A percentile compares a stretch with the other conserved stretches of the same genome.
These are phyloP conservation scores for Neodidymelliopsis sp. DNA, from an alignment of 2,329 filamentous ascomycete species.

Conservation along the genomic window DNA sequence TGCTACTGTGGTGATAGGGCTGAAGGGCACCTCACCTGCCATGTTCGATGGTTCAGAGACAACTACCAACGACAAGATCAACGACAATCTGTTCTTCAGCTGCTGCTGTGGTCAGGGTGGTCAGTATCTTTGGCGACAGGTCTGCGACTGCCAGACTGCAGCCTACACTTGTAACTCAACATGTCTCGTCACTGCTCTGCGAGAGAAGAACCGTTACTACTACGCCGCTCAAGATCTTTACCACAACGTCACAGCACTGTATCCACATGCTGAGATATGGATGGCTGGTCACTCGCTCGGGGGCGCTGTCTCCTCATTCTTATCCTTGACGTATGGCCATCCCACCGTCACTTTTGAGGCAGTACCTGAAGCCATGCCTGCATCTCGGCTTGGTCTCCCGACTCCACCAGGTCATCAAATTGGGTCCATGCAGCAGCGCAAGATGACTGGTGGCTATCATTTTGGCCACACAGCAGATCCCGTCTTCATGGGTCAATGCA, in stretches of 20 bases:
- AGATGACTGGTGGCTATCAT: slow-evolving; percentile 80
- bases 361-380: slow-evolving; percentile 88
- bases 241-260: slow-evolving; percentile 87
- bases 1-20: slow-evolving; percentile 84
- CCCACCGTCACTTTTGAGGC: slow-evolving; percentile 94
- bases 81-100: slow-evolving; percentile 97
- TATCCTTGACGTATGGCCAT: slow-evolving; percentile 89
- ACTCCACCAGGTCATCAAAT: slow-evolving; percentile 80
- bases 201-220: slow-evolving; percentile 89
- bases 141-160: slow-evolving; percentile 88
- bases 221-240: slow-evolving; percentile 88
- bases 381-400: slow-evolving; percentile 83
- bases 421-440: slow-evolving; percentile 66
- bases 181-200: slow-evolving; percentile 78
- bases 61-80: slow-evolving; percentile 95
- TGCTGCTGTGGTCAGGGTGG: slow-evolving; percentile 97
- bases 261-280: slow-evolving; percentile 87
- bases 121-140: slow-evolving; percentile 86
- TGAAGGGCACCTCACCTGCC: slow-evolving; percentile 89
- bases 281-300: slow-evolving; percentile 91
- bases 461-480: slow-evolving; percentile 97
- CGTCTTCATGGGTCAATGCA: slow-evolving; percentile 92
- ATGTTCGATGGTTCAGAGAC: slow-evolving; percentile 97
- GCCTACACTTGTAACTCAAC: slow-evolving; percentile 93
- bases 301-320: slow-evolving; percentile 84